These are phyloP conservation scores for Aureobasidium vineae DNA, from an alignment of 2,329 filamentous ascomycete species.

Conservation along the genomic window DNA sequence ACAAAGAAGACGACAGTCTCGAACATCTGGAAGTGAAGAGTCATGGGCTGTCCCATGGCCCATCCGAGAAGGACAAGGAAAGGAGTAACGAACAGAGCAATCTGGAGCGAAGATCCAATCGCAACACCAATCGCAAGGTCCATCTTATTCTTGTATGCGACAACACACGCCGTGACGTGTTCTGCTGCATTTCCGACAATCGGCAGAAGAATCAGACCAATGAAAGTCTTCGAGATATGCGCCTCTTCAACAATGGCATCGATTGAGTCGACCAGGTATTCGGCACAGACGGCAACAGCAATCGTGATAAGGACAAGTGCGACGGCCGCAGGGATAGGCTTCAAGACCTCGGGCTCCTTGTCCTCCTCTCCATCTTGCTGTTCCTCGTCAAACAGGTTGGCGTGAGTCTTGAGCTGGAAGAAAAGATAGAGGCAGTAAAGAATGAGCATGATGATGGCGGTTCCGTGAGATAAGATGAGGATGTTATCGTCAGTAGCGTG, in stretches of 20 bases:
- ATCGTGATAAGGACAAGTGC: slow-evolving; percentile 51
- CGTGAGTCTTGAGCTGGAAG: slow-evolving; percentile 55
- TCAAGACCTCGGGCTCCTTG: slow-evolving; percentile 42
- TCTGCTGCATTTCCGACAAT: slow-evolving; percentile 66
- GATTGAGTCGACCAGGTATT: slow-evolving; percentile 56
- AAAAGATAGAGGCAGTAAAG: slow-evolving; percentile 56
- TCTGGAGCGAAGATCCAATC: slow-evolving; percentile 64
- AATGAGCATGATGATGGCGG: slow-evolving; percentile 54
- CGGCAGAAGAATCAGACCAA: slow-evolving; percentile 56
- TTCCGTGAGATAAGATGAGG: slow-evolving; percentile 53
- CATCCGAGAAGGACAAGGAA: slow-evolving; percentile 58
- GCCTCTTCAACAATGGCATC: slow-evolving; percentile 54
- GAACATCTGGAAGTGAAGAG: slow-evolving; percentile 82
- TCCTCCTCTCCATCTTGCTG: slow-evolving; percentile 33
- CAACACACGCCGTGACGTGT: slow-evolving; percentile 62
- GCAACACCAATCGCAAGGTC: slow-evolving; percentile 65
- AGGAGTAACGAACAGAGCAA: slow-evolving; percentile 58
- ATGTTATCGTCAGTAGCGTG: slow-evolving; percentile 44
- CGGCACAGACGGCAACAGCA: slow-evolving; percentile 52
- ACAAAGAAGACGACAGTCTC: slow-evolving; percentile 86
- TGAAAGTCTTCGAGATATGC: slow-evolving; percentile 56
- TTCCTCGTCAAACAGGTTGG: slow-evolving; percentile 49
- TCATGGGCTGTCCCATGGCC: slow-evolving; percentile 55
- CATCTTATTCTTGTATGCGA: slow-evolving; percentile 67
- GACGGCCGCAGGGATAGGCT: slow-evolving; percentile 47